Evolutionary conservation across 2,329 filamentous ascomycete species (phyloP), one percentile per base, ranked within the genome.

Genomic region (Colletotrichum phormii): DNA sequence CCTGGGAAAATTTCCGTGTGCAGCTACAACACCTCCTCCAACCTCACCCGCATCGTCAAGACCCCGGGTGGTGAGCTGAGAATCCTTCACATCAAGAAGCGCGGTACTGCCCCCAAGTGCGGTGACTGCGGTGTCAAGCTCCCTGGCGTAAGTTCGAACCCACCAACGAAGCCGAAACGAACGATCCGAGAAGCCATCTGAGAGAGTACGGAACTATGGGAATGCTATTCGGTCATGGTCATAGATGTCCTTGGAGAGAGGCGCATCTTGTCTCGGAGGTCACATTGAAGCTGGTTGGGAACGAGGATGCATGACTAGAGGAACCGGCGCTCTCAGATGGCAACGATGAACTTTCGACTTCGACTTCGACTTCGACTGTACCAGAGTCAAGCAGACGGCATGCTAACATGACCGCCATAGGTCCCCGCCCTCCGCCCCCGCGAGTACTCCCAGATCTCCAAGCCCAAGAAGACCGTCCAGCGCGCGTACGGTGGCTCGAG

Each of bases 41-140:
- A 99, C 94, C 95, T 95, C 88, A 96, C 97, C 86, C 94, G 97
- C 85, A 90, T 97, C 83, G 86, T 98, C 87, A 97, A 97, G 92
- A 99, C 97, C 79, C 97, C 97, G 80, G 97, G 97, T 86, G 97
- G 97, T 86, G 91, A 96, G 86, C 92, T 98, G 83, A 93, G 97
- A 86, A 93, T 98, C 85, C 94, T 98, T 81, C 96, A 99, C 93
- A 95, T 98, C 90, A 98, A 98, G 94, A 99, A 99, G 95, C 94
- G 93, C 86, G 97, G 95, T 81, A 97, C 95, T 85, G 94, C 95
- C 78, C 97, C 97, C 84, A 99, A 99, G 91, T 99, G 97, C 86
- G 94, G 97, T 91, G 97, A 99, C 91, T 99, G 97, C 85, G 97
- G 97, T 84, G 92, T 91, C 89, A 98, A 98, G 90, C 93, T 99